Percentiles rank a stretch among this genome's conserved stretches.
Conservation (phyloP, 2,329 filamentous ascomycete genomes). For the Botrytis pseudocinerea region DNA sequence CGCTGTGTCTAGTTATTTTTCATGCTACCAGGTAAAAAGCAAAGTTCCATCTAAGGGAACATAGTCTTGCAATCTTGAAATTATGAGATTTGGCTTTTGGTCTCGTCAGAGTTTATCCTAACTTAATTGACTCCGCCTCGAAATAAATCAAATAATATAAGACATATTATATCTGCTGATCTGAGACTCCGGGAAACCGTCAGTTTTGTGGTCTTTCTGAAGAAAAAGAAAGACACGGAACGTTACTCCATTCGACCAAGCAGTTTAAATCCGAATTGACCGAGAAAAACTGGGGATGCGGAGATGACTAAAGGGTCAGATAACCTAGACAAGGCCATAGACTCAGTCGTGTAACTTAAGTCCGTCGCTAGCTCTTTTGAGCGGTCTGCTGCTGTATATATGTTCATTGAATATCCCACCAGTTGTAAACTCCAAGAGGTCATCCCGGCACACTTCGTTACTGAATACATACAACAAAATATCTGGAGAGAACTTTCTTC, state of each 20-base stretch:
- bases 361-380: background rate
- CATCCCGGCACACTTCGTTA: background rate
- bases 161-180: background rate
- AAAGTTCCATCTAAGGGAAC: background rate
- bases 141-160: background rate
- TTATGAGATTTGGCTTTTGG: background rate
- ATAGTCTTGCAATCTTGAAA: background rate
- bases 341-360: background rate
- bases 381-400: background rate
- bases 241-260: background rate
- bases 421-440: background rate
- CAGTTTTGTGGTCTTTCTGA: background rate
- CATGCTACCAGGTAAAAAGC: background rate
- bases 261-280: background rate
- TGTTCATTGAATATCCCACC: background rate
- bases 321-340: background rate
- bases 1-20: background rate
- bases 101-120: background rate
- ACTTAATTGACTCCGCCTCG: background rate
- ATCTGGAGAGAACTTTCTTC: background rate
- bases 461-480: background rate
- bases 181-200: background rate
- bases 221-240: background rate
- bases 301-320: background rate
- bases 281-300: background rate